These are phyloP conservation scores for Phaeophleospora eucalypticola DNA, from an alignment of 2,329 filamentous ascomycete species.

Conservation along the genomic window DNA sequence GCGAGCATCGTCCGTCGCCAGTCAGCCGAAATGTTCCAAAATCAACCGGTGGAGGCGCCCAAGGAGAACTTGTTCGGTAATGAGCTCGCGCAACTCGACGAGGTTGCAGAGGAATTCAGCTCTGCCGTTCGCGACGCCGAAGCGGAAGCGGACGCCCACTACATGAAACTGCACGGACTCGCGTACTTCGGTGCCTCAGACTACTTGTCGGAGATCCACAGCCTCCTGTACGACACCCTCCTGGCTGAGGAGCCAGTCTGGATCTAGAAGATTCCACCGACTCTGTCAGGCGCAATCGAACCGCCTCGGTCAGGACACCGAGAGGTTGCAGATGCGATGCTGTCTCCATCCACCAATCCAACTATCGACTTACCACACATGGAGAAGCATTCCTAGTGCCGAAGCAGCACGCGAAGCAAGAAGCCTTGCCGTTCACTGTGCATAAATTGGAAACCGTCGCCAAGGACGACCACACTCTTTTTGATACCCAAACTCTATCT, in stretches of 20 bases:
- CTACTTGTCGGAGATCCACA: constrained; percentile 76
- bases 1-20: constrained; percentile 53
- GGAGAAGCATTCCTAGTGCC: constrained; percentile 9
- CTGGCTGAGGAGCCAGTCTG: constrained; percentile 27
- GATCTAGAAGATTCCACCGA: constrained; percentile 18
- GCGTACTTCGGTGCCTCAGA: constrained; percentile 72
- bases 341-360: not conserved
- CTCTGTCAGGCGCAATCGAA: constrained; percentile 26
- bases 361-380: constrained; percentile 1
- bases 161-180: constrained; percentile 66
- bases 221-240: constrained; percentile 52
- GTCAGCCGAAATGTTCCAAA: constrained; percentile 41
- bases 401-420: constrained; percentile 1
- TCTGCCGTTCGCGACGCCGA: constrained; percentile 55
- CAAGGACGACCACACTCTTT: not conserved
- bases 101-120: constrained; percentile 85
- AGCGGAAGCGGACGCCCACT: constrained; percentile 68
- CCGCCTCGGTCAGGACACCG: constrained; percentile 23
- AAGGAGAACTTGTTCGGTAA: constrained; percentile 70
- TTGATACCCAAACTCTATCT: constrained; percentile 10
- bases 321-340: constrained; percentile 27
- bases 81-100: constrained; percentile 86
- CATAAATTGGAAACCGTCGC: constrained; percentile 4
- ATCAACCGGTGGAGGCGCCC: constrained; percentile 39
- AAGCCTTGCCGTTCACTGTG: constrained; percentile 2